Base-by-base conservation (phyloP, 352 stramenopile species). In the Aphanomyces euteiches region DNA sequence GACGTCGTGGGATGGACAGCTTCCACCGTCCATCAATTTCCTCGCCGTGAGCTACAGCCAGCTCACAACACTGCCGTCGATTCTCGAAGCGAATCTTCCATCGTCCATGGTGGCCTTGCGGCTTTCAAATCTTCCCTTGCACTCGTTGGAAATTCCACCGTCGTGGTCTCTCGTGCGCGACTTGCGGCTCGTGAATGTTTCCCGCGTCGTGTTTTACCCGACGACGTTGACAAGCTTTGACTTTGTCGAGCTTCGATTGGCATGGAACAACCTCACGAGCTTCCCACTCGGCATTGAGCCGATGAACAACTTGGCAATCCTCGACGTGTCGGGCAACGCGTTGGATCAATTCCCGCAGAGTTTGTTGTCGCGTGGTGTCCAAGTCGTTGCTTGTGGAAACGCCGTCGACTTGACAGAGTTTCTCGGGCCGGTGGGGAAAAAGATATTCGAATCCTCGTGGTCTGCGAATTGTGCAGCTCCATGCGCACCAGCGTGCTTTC, bases 371-470 rank as follows among this genome's bases (percentile, higher is more conserved):
- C n/a, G n/a, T n/a, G n/a, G n/a, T n/a, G n/a, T n/a, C n/a, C n/a
- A n/a, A n/a, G n/a, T n/a, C n/a, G n/a, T n/a, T n/a, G n/a, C n/a
- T n/a, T n/a, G n/a, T n/a, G n/a, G n/a, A n/a, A n/a, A n/a, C n/a
- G n/a, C n/a, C n/a, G n/a, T n/a, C n/a, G n/a, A n/a, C n/a, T n/a
- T n/a, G n/a, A n/a, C 45, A 50, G 45, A 50, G 45, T 50, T n/a
- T n/a, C n/a, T n/a, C n/a, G n/a, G n/a, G n/a, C n/a, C n/a, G n/a
- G n/a, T n/a, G n/a, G n/a, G n/a, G n/a, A n/a, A n/a, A n/a, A n/a
- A n/a, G 17, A 50, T 50, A 50, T 50, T 50, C 45, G 45, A 50
- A 50, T n/a, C n/a, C n/a, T n/a, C n/a, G n/a, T 50, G 45, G 45
- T 50, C 17, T 50, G 45, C 10, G 10, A 50, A 50, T n/a, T n/a